These are phyloP conservation scores for Colletotrichum siamense DNA, from an alignment of 2,329 filamentous ascomycete genomes.

Conservation along the genomic window DNA sequence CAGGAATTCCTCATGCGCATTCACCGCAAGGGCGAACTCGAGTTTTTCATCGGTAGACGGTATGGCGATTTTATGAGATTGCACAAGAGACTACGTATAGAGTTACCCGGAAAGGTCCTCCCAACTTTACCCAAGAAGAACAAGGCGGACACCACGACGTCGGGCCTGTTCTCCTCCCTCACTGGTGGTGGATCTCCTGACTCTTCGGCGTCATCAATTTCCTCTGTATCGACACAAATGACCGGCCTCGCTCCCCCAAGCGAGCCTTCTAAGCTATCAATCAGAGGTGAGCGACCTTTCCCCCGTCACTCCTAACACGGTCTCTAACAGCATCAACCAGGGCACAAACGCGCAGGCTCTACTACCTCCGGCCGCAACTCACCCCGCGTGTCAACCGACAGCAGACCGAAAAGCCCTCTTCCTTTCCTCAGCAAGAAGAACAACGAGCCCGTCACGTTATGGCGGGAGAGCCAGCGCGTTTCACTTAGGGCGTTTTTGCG, in stretches of 20 bases:
- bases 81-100: conserved; percentile 78
- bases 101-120: conserved; percentile 89
- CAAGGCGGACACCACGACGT: conserved; percentile 75
- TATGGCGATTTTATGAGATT: conserved; percentile 88
- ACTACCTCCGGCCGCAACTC: conserved; percentile 41
- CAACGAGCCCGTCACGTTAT: conserved; percentile 53
- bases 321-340: conserved; percentile 24
- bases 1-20: conserved; percentile 91
- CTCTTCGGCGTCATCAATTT: conserved; percentile 80
- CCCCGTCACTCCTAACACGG: background rate
- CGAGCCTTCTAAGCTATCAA: conserved; percentile 43
- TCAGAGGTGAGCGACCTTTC: conserved; percentile 41
- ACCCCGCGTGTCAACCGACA: conserved; percentile 52
- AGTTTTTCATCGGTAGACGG: conserved; percentile 81
- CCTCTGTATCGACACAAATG: conserved; percentile 76
- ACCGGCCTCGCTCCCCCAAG: conserved; percentile 40
- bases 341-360: conserved; percentile 36
- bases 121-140: conserved; percentile 91
- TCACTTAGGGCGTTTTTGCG: conserved; percentile 92
- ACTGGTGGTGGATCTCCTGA: conserved; percentile 66
- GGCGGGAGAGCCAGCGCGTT: conserved; percentile 88
- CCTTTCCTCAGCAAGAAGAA: conserved; percentile 32
- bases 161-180: conserved; percentile 57
- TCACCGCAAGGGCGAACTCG: conserved; percentile 76
- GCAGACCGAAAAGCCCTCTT: conserved; percentile 33